Percentiles rank a stretch among this genome's conserved stretches.
These are phyloP conservation scores for Stagonosporopsis cucurbitacearum DNA, from an alignment of 2,329 filamentous ascomycete species.

Conservation along the genomic window DNA sequence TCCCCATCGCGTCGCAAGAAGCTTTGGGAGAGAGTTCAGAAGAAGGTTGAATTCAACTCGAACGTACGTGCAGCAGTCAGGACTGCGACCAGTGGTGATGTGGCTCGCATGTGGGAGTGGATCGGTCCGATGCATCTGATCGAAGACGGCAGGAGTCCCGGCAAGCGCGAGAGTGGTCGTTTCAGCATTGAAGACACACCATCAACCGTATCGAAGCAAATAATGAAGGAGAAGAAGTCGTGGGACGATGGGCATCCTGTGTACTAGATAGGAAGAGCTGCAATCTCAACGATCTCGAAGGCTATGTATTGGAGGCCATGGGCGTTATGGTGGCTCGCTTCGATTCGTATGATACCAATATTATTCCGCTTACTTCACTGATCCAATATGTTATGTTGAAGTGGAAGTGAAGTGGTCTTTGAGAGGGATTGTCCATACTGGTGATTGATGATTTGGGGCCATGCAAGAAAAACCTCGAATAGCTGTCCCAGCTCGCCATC, in stretches of 20 bases:
- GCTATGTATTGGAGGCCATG: slow-evolving; percentile 4
- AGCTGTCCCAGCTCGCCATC: not conserved
- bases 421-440: not conserved
- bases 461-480: not conserved
- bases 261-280: slow-evolving; percentile 44
- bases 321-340: slow-evolving; percentile 12
- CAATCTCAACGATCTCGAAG: not conserved
- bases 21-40: slow-evolving; percentile 82
- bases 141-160: slow-evolving; percentile 45
- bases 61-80: slow-evolving; percentile 84
- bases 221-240: slow-evolving; percentile 39
- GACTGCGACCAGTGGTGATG: slow-evolving; percentile 61
- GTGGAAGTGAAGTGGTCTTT: not conserved
- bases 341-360: slow-evolving; percentile 40
- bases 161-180: slow-evolving; percentile 41
- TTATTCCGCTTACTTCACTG: not conserved
- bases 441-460: not conserved
- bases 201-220: slow-evolving; percentile 36
- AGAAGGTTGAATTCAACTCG: slow-evolving; percentile 89
- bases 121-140: slow-evolving; percentile 65
- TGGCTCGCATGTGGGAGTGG: slow-evolving; percentile 72
- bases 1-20: slow-evolving; percentile 75
- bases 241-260: slow-evolving; percentile 58
- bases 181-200: slow-evolving; percentile 46
- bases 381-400: too few relatives aligned